Evolutionary conservation across 768 basidiomycete species (phyloP), one percentile per base, ranked within the genome.

Genomic region (Paxillus involutus): DNA sequence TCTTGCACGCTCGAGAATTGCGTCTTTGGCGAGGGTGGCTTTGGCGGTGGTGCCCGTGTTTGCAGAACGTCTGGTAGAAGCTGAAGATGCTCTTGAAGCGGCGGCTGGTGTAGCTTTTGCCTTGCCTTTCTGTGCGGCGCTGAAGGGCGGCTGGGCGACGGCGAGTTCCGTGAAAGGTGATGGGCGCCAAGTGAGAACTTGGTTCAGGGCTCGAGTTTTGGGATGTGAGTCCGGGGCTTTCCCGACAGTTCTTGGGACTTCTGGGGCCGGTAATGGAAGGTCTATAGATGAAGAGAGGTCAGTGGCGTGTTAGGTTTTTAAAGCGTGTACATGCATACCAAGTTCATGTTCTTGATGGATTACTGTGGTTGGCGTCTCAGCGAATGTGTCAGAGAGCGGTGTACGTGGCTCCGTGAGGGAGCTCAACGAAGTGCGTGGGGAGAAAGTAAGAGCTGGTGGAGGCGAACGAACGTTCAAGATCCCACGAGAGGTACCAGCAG

Each of bases 1-100:
- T 50, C 71, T 74, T 13, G 86, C 88, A 13, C 77, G 76, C 42
- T 66, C 71, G 32, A 90, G 55, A 19, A 85, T 70, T 11, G 76
- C 78, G 24, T 71, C 74, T 57, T 74, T 79, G 45, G 70, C 67
- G 17, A 60, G 44, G 21, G 26, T 4, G 26, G 54, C 53, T 48
- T 52, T 58, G 12, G 53, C 33, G 0, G 46, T 43, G 30, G 44
- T 42, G 12, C 32, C 47, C 5, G 4, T 10, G 14, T 39, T 21
- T 2, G 57, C 47, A 17, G 57, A 52, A 13, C 44, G 51, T 24
- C 47, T 47, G 13, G 44, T 49, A 21, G 47, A 47, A 7, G 24
- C 24, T 33, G 54, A 46, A 4, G 49, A 24, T 5, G 52, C 44
- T 6, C 26, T 29, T n/a, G 50, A 36, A 21, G 39, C 19, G 10